Evolutionary conservation across 345 rosid species (phyloP).

Genomic region (Pistacia integerrima): DNA sequence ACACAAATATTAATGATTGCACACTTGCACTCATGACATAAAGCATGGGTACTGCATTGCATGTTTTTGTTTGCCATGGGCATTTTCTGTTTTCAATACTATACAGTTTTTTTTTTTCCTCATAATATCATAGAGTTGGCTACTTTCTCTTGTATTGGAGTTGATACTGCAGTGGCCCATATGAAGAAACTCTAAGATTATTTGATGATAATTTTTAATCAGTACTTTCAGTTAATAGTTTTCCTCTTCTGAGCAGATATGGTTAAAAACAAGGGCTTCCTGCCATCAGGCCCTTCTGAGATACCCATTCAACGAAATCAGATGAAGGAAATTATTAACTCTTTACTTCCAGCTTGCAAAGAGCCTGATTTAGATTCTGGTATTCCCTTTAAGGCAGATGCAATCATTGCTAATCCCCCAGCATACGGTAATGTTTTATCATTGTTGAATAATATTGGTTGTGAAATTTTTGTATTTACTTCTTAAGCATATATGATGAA

Average conservation of each 20-base stretch:
- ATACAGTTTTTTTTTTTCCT: no score
- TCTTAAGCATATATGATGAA: constrained; percentile 9
- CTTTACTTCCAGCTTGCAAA: constrained; percentile 92
- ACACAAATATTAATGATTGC: no score
- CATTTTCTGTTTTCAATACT: background rate
- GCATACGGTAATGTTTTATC: constrained; percentile 72
- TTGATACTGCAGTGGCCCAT: background rate
- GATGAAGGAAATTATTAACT: constrained; percentile 77
- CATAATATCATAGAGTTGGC: background rate
- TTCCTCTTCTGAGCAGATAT: constrained; percentile 65
- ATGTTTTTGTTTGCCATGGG: background rate
- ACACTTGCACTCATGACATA: no score
- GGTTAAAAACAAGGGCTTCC: constrained; percentile 98
- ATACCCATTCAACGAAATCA: constrained; percentile 89
- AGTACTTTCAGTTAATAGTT: constrained; percentile 6
- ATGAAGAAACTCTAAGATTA: background rate
- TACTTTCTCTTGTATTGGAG: background rate
- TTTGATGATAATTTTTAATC: background rate
- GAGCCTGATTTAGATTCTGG: constrained; percentile 91
- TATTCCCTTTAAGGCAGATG: constrained; percentile 86
- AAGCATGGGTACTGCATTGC: background rate
- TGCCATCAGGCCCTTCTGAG: constrained; percentile 98
- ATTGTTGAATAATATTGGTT: background rate
- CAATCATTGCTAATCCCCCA: constrained; percentile 98
- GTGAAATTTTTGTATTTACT: background rate